Percentiles rank a stretch among this genome's conserved stretches.
These are phyloP conservation scores for Amanita muscaria DNA, from an alignment of 768 basidiomycete genomes.

Conservation along the genomic window DNA sequence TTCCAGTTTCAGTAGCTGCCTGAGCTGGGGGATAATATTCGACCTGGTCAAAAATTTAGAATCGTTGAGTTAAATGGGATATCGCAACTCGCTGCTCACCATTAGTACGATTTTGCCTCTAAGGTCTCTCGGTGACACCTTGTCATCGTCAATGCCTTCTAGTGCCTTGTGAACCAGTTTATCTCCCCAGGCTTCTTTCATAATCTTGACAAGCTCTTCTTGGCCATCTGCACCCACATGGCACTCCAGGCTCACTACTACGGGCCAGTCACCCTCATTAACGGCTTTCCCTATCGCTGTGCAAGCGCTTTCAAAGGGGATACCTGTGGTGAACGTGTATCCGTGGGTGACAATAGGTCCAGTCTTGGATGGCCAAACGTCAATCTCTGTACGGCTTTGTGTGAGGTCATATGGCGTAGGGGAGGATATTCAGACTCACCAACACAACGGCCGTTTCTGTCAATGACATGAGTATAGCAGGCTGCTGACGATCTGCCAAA, in stretches of 20 bases:
- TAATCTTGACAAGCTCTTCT: slow-evolving; percentile 41
- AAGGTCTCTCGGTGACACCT: slow-evolving; percentile 36
- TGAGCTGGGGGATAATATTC: slow-evolving; percentile 47
- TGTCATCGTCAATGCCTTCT: slow-evolving; percentile 27
- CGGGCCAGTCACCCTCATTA: slow-evolving; percentile 39
- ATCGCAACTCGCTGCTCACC: slow-evolving; percentile 25
- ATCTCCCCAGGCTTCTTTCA: slow-evolving; percentile 43
- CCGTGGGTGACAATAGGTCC: slow-evolving; percentile 56
- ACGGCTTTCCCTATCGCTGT: slow-evolving; percentile 40
- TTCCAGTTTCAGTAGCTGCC: too few relatives aligned
- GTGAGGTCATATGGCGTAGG: too few relatives aligned
- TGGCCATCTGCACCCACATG: slow-evolving; percentile 47
- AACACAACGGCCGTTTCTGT: slow-evolving; percentile 44
- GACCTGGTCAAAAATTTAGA: slow-evolving; percentile 26
- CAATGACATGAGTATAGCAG: slow-evolving; percentile 47
- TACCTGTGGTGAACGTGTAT: slow-evolving; percentile 44
- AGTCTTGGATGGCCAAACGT: slow-evolving; percentile 51
- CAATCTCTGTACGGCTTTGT: slow-evolving; percentile 46
- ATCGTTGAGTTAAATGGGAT: neutral
- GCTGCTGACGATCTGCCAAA: slow-evolving; percentile 44
- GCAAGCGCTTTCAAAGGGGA: slow-evolving; percentile 45
- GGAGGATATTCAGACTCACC: slow-evolving; percentile 18
- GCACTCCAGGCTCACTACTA: slow-evolving; percentile 54
- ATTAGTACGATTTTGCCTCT: slow-evolving; percentile 49
- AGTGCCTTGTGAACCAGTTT: slow-evolving; percentile 37